Conservation (phyloP, 169 alveolate species). For the Pseudocohnilembus persalinus region DNA sequence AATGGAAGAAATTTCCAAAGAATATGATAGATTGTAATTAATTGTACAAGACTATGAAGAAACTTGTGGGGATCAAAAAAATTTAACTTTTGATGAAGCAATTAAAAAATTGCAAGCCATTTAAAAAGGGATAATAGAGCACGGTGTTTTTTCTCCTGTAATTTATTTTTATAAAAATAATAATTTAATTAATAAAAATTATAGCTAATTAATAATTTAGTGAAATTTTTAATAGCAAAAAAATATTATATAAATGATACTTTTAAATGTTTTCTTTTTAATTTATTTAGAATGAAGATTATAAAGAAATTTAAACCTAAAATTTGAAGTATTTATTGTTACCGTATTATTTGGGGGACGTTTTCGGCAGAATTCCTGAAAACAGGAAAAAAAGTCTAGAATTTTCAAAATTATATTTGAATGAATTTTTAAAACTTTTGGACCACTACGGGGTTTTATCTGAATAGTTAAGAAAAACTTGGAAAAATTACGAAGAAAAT, state of each 20-base stretch:
- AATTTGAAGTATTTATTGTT: slow-evolving; percentile 32
- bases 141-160: not conserved
- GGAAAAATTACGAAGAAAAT: slow-evolving; percentile 20
- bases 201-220: too few species aligned
- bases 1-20: not conserved
- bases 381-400: slow-evolving; percentile 35
- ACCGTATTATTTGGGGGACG: slow-evolving; percentile 54
- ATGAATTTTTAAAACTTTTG: slow-evolving; percentile 43
- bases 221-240: too few species aligned
- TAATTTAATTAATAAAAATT: too few species aligned
- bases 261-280: too few species aligned
- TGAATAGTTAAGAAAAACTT: slow-evolving; percentile 14
- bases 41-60: not conserved
- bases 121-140: not conserved
- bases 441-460: slow-evolving; percentile 36
- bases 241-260: too few species aligned
- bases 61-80: not conserved
- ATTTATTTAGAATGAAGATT: slow-evolving; percentile 33
- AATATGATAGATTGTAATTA: not conserved
- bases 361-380: slow-evolving; percentile 8
- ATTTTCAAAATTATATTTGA: slow-evolving; percentile 23
- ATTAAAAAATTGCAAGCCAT: too few species aligned
- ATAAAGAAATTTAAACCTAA: slow-evolving; percentile 49
- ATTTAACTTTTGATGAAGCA: not conserved
- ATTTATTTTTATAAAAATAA: too few species aligned